A percentile compares a stretch with the other conserved stretches of the same genome.
phyloP scores from a whole-genome alignment of 345 rosid genomes.

The Microcos paniculata region DNA sequence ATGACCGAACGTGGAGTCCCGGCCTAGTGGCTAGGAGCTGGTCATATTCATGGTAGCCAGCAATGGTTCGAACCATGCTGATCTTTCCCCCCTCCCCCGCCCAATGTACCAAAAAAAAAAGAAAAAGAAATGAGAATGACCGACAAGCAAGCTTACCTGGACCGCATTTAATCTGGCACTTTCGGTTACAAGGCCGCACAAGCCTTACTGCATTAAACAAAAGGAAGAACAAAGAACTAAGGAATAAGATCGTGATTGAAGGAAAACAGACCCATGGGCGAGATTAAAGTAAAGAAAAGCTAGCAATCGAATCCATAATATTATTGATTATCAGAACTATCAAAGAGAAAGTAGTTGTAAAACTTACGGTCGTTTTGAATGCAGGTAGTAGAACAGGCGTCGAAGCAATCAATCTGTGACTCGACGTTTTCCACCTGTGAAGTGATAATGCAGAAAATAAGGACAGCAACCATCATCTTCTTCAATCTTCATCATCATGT shows the following conservation, averaged over 20 bases:
- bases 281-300: neutral
- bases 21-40: too few relatives aligned
- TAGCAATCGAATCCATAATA: neutral
- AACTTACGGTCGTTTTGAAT: conserved; percentile 40
- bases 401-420: conserved; percentile 43
- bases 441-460: conserved; percentile 16
- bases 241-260: neutral
- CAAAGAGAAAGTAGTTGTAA: neutral
- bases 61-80: too few relatives aligned
- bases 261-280: neutral
- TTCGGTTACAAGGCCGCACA: conserved; percentile 45
- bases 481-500: conserved; percentile 24
- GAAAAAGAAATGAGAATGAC: neutral
- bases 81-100: too few relatives aligned
- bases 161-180: conserved; percentile 51
- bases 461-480: conserved; percentile 21
- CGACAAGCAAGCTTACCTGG: conserved; percentile 33
- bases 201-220: conserved; percentile 36
- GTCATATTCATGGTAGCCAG: too few relatives aligned
- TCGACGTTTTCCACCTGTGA: conserved; percentile 31
- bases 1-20: too few relatives aligned
- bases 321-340: neutral
- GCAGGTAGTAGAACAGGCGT: conserved; percentile 54
- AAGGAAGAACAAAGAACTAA: neutral
- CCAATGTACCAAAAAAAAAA: too few relatives aligned